Evolutionary conservation across 2,329 filamentous ascomycete species (phyloP).

Genomic region (Sporothrix humicola): DNA sequence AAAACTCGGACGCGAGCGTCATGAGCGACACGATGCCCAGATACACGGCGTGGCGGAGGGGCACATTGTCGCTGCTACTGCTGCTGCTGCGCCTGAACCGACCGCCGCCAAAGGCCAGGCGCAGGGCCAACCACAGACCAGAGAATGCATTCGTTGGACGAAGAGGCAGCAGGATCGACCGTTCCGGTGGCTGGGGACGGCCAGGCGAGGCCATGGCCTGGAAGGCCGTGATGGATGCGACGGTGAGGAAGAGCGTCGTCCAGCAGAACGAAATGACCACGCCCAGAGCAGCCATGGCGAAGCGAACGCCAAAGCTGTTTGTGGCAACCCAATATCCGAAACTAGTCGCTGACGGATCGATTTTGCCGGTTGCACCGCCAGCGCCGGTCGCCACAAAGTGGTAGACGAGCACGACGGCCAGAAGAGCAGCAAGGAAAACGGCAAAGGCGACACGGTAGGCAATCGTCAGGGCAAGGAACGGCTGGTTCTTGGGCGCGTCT

Average conservation of each 20-base stretch:
- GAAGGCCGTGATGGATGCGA: conserved; percentile 34
- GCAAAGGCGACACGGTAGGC: conserved; percentile 46
- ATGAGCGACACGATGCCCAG: conserved; percentile 50
- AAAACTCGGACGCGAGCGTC: conserved; percentile 55
- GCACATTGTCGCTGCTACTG: background rate
- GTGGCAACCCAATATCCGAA: conserved; percentile 48
- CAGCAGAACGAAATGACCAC: conserved; percentile 51
- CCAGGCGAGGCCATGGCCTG: conserved; percentile 35
- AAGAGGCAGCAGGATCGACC: conserved; percentile 50
- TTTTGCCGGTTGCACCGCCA: conserved; percentile 28
- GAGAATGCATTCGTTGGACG: conserved; percentile 53
- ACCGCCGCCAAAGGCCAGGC: conserved; percentile 26
- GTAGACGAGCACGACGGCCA: conserved; percentile 51
- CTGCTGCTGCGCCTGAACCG: background rate
- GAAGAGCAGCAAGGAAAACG: conserved; percentile 44
- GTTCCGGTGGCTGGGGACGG: conserved; percentile 45
- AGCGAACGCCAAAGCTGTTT: conserved; percentile 52
- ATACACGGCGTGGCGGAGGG: conserved; percentile 41
- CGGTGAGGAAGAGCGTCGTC: conserved; percentile 50
- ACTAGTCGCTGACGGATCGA: conserved; percentile 30
- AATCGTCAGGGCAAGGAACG: conserved; percentile 47
- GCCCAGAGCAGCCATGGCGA: conserved; percentile 51
- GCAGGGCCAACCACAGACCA: conserved; percentile 49
- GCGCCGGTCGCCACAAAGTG: conserved; percentile 41
- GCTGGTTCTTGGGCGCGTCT: conserved; percentile 34